phyloP scores from a whole-genome alignment of 441 rosid genomes.

The Manihot esculenta region DNA sequence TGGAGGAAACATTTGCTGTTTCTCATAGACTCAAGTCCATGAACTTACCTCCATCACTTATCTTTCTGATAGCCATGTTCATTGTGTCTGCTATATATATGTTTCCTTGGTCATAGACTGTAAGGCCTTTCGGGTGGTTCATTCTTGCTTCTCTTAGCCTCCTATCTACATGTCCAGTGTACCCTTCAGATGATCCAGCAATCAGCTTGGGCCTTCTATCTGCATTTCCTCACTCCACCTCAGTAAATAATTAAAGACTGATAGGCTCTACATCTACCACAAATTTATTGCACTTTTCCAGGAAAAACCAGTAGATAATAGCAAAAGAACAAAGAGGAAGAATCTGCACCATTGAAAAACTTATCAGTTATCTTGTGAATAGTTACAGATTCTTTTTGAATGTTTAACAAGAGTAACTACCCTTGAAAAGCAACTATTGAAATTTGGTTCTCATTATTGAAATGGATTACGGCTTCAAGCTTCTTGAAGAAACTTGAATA shows the following conservation, averaged over 20 bases:
- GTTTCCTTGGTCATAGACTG: slow-evolving; percentile 81
- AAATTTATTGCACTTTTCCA: background rate
- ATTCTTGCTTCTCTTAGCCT: slow-evolving; percentile 69
- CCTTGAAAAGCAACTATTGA: slow-evolving; percentile 8
- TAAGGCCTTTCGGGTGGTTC: slow-evolving; percentile 81
- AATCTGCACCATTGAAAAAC: no score
- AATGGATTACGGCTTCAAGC: slow-evolving; percentile 19
- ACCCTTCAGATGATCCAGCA: slow-evolving; percentile 83
- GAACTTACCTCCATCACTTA: slow-evolving; percentile 67
- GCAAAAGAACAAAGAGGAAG: background rate
- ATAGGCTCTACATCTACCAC: slow-evolving; percentile 1
- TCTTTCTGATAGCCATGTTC: slow-evolving; percentile 94
- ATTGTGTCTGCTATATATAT: slow-evolving; percentile 85
- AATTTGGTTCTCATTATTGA: background rate
- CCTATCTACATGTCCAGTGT: slow-evolving; percentile 87
- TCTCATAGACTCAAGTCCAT: background rate
- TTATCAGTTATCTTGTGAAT: no score
- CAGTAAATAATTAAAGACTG: slow-evolving; percentile 6
- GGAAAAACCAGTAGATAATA: background rate
- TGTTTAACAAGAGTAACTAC: background rate
- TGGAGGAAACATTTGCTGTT: background rate
- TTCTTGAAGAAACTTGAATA: slow-evolving; percentile 24
- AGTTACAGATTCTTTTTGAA: background rate
- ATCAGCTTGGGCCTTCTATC: slow-evolving; percentile 84
- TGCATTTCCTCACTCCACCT: slow-evolving; percentile 37